Evolutionary conservation across 345 rosid genomes (phyloP).

Genomic region (Hibiscus syriacus): DNA sequence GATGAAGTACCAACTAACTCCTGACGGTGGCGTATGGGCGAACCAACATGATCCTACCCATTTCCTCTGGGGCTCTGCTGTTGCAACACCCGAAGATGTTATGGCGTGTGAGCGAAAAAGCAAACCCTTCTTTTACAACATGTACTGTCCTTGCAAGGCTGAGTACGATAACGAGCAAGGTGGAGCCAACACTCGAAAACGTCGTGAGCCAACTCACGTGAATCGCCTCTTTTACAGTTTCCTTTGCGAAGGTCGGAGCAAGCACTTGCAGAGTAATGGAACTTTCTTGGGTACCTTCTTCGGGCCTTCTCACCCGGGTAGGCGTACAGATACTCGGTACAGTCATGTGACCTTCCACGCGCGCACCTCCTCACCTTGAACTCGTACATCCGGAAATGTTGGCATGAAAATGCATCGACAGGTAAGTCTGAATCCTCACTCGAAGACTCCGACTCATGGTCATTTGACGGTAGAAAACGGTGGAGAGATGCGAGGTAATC

Average conservation of each 20-base stretch:
- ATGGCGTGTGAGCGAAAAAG: constrained; percentile 80
- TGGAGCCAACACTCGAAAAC: no score
- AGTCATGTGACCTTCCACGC: no score
- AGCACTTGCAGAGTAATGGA: constrained; percentile 45
- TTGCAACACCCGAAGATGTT: constrained; percentile 52
- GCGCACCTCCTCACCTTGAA: no score
- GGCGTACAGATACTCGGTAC: no score
- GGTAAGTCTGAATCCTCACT: constrained; percentile 33
- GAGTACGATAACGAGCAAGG: no score
- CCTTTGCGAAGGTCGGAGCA: no score
- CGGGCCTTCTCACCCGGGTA: no score
- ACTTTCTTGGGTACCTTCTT: constrained; percentile 52
- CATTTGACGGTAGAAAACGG: constrained; percentile 68
- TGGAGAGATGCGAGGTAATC: no score
- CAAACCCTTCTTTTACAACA: constrained; percentile 62
- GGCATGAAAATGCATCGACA: no score
- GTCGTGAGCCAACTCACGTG: no score
- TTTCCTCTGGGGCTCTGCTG: constrained; percentile 31
- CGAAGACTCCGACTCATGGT: constrained; percentile 33
- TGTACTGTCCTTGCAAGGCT: constrained; percentile 72
- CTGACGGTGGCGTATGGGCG: constrained; percentile 3
- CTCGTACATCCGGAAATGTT: no score
- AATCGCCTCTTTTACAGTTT: no score
- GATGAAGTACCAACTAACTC: constrained; percentile 26
- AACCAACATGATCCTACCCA: constrained; percentile 26